Percentiles rank a stretch among this genome's conserved stretches.
Evolutionary conservation across 257 asterid species (phyloP).

Genomic region (Lantana camara): DNA sequence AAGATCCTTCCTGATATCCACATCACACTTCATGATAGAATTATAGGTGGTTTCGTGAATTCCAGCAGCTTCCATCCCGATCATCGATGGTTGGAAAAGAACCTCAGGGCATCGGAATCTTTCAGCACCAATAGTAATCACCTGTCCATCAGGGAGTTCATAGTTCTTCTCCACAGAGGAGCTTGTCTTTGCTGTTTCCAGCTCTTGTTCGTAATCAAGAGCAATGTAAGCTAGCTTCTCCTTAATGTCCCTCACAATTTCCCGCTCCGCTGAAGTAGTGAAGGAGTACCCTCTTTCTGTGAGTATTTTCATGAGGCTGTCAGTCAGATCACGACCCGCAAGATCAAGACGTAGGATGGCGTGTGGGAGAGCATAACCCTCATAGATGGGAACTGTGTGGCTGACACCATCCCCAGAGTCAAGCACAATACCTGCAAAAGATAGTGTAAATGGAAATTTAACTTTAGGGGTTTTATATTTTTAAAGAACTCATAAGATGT

Average conservation of each 20-base stretch:
- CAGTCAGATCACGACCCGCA: constrained; percentile 50
- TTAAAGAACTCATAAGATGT: no score
- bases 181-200: constrained; percentile 48
- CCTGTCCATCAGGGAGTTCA: constrained; percentile 52
- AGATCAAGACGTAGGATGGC: constrained; percentile 52
- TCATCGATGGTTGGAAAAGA: constrained; percentile 53
- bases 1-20: constrained; percentile 47
- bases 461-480: no score
- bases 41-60: constrained; percentile 46
- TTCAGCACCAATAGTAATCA: constrained; percentile 49
- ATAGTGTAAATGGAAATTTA: not conserved
- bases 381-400: constrained; percentile 39
- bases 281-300: constrained; percentile 52
- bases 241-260: constrained; percentile 53
- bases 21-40: constrained; percentile 47
- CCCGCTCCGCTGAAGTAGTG: constrained; percentile 55
- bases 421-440: constrained; percentile 36
- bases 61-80: constrained; percentile 55
- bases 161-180: constrained; percentile 53
- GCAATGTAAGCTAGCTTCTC: constrained; percentile 56
- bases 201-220: constrained; percentile 49
- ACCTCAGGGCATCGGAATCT: constrained; percentile 58
- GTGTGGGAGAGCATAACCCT: constrained; percentile 50
- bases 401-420: constrained; percentile 40
- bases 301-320: constrained; percentile 47